These are phyloP conservation scores for Pelargonium citronellum DNA, from an alignment of 441 rosid genomes.

Conservation along the genomic window DNA sequence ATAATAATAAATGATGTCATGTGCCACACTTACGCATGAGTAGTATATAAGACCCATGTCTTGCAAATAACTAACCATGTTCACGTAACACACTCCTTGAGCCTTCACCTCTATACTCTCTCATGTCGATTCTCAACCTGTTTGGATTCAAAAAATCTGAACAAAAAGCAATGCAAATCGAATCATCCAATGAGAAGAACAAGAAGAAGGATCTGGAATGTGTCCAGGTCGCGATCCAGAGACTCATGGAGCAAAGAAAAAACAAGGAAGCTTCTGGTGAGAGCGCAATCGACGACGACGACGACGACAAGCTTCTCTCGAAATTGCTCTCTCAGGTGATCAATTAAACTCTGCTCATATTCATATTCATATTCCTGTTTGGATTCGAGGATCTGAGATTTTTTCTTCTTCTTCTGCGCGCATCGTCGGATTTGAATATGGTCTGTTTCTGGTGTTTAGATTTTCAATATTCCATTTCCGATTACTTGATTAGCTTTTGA, in stretches of 20 bases:
- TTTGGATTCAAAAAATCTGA: too few species aligned
- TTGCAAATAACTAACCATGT: too few species aligned
- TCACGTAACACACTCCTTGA: too few species aligned
- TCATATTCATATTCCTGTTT: neutral
- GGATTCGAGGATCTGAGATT: neutral
- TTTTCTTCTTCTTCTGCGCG: too few species aligned
- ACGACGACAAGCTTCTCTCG: neutral
- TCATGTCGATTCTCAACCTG: neutral
- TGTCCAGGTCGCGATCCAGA: neutral
- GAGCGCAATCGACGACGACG: neutral
- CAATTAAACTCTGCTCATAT: neutral
- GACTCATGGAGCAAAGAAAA: neutral
- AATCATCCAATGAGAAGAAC: neutral
- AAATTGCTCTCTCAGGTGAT: conserved; percentile 1
- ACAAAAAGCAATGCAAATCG: neutral
- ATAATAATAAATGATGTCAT: too few species aligned
- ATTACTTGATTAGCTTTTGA: neutral
- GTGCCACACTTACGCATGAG: too few species aligned
- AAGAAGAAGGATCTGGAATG: neutral
- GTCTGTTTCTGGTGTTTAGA: neutral
- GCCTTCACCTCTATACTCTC: too few species aligned
- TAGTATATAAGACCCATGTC: too few species aligned
- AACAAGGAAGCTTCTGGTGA: neutral
- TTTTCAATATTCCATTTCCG: neutral
- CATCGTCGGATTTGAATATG: neutral